Base-by-base conservation (phyloP, 257 asterid genomes). In the Penstemon barbatus region DNA sequence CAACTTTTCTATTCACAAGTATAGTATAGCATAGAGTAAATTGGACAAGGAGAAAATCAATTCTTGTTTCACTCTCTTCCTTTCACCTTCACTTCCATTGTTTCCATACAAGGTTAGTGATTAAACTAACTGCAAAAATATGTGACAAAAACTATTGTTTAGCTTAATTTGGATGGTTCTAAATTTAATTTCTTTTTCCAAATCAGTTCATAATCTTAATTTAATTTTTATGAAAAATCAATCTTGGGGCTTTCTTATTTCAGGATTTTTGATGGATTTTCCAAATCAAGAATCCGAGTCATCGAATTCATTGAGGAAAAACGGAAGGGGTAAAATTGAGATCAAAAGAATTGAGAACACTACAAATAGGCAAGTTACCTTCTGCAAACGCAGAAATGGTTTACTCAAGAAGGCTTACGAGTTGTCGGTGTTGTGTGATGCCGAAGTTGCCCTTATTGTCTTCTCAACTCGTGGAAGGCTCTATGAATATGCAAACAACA, bases 291-390 rank as follows among this genome's bases (percentile, higher is more conserved):
- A 79, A 63, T 75, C 85, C 3, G 95, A 83, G 77, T 74, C 85
- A 8, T 79, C 89, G 0, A 74, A 79, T 25, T 79, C 77, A 6
- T 4, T 71, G 78, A 85, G 87, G 79, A 90, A 83, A 71, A 51
- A 77, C 8, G 92, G 91, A 44, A 85, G 97, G 50, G 96, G 96
- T 7, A 91, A 91, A 64, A 91, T 88, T 66, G 88, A 86, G 77
- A 91, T 91, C 85, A 91, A 91, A 82, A 81, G 95, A 85, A 91
- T 91, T 0, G 96, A 91, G 62, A 89, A 91, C 87, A 91, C 91
- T 0, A 86, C 97, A 0, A 91, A 89, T 76, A 85, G 97, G 46
- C 97, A 91, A 66, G 97, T 89, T 37, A 91, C 96, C 49, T 91
- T 91, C 70, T 91, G 97, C 78, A 91, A 91, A 45, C 89, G 97